Percentiles rank a stretch among this genome's conserved stretches.
These are phyloP conservation scores for Coleophoma crateriformis DNA, from an alignment of 2,329 filamentous ascomycete species.

Conservation along the genomic window DNA sequence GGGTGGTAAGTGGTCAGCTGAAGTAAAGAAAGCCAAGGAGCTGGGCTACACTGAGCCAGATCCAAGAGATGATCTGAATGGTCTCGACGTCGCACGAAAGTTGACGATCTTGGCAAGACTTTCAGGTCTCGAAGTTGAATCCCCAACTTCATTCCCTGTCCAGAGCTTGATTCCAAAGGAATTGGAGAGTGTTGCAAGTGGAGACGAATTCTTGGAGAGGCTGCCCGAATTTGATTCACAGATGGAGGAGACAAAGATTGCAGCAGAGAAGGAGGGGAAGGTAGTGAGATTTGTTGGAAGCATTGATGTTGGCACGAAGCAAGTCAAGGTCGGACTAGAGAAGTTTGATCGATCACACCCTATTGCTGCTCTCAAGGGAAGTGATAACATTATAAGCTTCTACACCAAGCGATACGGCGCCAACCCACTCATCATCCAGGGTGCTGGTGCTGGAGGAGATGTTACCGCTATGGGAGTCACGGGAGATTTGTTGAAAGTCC, in stretches of 20 bases:
- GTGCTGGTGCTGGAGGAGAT: slow-evolving; percentile 87
- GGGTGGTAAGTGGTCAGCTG: slow-evolving; percentile 81
- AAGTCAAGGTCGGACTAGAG: slow-evolving; percentile 88
- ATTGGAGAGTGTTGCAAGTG: slow-evolving; percentile 69
- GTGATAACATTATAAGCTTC: slow-evolving; percentile 98
- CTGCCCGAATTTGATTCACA: slow-evolving; percentile 79
- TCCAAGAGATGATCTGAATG: slow-evolving; percentile 80
- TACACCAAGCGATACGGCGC: slow-evolving; percentile 91
- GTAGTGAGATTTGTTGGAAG: slow-evolving; percentile 92
- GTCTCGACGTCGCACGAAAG: slow-evolving; percentile 89
- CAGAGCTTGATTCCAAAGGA: slow-evolving; percentile 88
- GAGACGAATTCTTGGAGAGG: slow-evolving; percentile 79
- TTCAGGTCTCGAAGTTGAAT: slow-evolving; percentile 74
- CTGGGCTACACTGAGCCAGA: slow-evolving; percentile 90
- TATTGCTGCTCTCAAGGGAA: slow-evolving; percentile 91
- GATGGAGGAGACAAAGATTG: slow-evolving; percentile 84
- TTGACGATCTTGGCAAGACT: slow-evolving; percentile 89
- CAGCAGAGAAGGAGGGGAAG: slow-evolving; percentile 82
- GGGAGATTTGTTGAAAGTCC: slow-evolving; percentile 84
- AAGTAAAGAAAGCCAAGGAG: slow-evolving; percentile 88
- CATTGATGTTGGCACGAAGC: slow-evolving; percentile 74
- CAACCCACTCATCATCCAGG: slow-evolving; percentile 91
- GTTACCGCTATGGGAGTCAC: slow-evolving; percentile 98
- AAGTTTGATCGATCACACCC: slow-evolving; percentile 83
- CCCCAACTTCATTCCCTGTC: slow-evolving; percentile 85